A percentile compares a stretch with the other conserved stretches of the same genome.
Conservation (phyloP, 2,329 filamentous ascomycete genomes). For the Nemania sp. region DNA sequence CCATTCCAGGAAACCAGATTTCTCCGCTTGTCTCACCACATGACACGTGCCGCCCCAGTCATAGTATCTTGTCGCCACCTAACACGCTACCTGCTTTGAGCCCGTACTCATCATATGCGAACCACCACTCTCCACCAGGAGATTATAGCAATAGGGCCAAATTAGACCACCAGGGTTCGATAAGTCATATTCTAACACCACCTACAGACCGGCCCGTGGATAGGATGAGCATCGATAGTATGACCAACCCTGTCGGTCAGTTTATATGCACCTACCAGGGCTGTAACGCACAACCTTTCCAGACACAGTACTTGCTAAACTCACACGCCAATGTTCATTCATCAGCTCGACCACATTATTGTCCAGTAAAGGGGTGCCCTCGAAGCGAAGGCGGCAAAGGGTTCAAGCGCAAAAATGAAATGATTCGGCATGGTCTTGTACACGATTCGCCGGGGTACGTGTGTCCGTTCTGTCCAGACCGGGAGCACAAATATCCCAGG, state of each 20-base stretch:
- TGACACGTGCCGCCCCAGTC: conserved; percentile 58
- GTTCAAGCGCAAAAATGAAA: conserved; percentile 79
- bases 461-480: conserved; percentile 93
- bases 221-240: conserved; percentile 69
- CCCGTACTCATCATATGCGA: conserved; percentile 53
- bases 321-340: conserved; percentile 82
- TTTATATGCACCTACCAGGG: conserved; percentile 71
- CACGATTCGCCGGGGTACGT: conserved; percentile 95
- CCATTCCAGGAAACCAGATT: conserved; percentile 53
- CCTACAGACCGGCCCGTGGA: conserved; percentile 55
- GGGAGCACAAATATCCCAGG: conserved; percentile 93
- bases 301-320: conserved; percentile 81
- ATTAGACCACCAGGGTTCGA: conserved; percentile 32
- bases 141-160: conserved; percentile 59
- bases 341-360: conserved; percentile 73
- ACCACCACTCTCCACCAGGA: conserved; percentile 52
- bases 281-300: conserved; percentile 79
- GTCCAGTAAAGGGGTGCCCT: conserved; percentile 71
- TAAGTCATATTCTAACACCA: conserved; percentile 36
- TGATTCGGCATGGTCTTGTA: conserved; percentile 84
- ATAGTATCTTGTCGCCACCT: conserved; percentile 61
- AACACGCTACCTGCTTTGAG: conserved; percentile 56
- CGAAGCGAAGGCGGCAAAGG: conserved; percentile 73
- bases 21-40: conserved; percentile 65
- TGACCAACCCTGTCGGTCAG: conserved; percentile 64